Evolutionary conservation across 23 red algal genomes (phyloP), one percentile per base, ranked within the genome.

Genomic region (Gracilaria vermiculophylla): DNA sequence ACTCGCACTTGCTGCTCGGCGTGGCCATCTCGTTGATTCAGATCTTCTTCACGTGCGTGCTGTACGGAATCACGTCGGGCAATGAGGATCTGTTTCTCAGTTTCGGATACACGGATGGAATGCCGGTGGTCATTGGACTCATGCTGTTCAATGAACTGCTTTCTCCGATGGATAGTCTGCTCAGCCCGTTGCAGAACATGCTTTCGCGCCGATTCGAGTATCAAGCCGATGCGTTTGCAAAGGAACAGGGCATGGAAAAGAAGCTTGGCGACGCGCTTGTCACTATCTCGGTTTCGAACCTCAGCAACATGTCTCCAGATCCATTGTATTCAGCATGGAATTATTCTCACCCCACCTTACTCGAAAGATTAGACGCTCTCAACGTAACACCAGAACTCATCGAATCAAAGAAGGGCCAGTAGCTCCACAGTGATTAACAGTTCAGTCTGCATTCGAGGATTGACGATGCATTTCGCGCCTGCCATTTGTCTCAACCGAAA

Each of bases 241-340:
- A 81, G 27, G 28, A 72, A 43, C 83, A 88, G 45, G 89, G 89
- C 41, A 87, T 86, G 78, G 53, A 57, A 13, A 44, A 92, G 39
- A 57, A 62, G 45, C 81, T 96, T 29, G 81, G 78, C 0, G 85
- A 96, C 21, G 94, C 94, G n/a, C 56, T 96, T 10, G 77, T 96
- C 15, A 56, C 44, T 21, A 77, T 96, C 25, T 91, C 90, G 45
- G 39, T 96, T 58, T 76, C 82, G 4, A 96, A 96, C 51, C 56
- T 96, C 23, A 80, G 80, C 33, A 96, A 92, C 57, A 96, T 96
- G 94, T 75, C 74, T 45, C 94, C 94, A 24, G 94, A 96, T 64
- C 77, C 94, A 17, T 92, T 79, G 72, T 96, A 96, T 54, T 90
- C 85, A 15, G 56, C 90, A 14, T 96, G 83, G 77, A 82, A 96